Base-by-base conservation (phyloP, 441 rosid species). In the Biscutella auriculata region DNA sequence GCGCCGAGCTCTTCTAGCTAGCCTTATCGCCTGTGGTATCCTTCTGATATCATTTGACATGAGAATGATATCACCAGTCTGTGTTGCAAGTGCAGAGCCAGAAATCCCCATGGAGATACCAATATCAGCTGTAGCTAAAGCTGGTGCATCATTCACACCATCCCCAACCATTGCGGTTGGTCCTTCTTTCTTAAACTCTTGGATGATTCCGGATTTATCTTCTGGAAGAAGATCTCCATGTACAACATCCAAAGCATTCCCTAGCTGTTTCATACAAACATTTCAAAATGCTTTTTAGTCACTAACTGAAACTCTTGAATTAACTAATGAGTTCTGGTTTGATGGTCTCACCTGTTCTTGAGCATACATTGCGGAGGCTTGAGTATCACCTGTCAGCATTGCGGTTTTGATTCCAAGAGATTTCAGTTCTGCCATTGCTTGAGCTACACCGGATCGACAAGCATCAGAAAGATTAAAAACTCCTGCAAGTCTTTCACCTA, bases 51-150 rank as follows among this genome's bases (percentile, higher is more conserved):
- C 99, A 51, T 85, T 93, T 0, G 97, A 84, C 97, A 93, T 87
- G 0, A 87, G 80, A 69, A 93, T 80, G 3, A 85, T 60, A 14
- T 82, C 72, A 15, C 95, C 93, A 0, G 97, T 87, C 65, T 93
- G 88, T 0, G 80, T 85, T 5, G 97, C 95, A 37, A 87, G 90
- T 0, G 99, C 95, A 0, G 96, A 93, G 50, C 97, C 93, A 0
- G 99, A 89, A 45, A 93, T 57, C 0, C 96, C 97, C 98, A 93
- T 89, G 0, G 98, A 93, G 44, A 93, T 89, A 8, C 98, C 97
- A 21, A 89, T 79, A 65, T 89, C 82, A 2, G 97, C 88, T 14
- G 77, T 78, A 13, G 96, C 97, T 58, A 93, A 73, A 34, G 97
- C 95, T 1, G 93, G 97, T 10, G 97, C 95, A 65, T 93, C 98